These are phyloP conservation scores for Aspergillus carlsbadensis DNA, from an alignment of 495 filamentous ascomycete species.

Conservation along the genomic window DNA sequence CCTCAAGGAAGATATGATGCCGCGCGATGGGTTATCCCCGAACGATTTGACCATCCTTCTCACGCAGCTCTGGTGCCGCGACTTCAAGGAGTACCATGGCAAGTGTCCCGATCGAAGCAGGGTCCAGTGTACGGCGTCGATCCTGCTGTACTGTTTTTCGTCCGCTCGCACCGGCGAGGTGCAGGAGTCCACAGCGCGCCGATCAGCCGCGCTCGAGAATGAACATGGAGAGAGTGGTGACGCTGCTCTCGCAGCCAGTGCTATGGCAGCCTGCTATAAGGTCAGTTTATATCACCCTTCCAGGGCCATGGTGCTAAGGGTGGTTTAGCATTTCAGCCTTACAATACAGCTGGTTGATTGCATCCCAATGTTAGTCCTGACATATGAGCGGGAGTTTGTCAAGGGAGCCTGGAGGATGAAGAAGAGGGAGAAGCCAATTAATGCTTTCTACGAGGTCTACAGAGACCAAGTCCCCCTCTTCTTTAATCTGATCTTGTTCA, in stretches of 20 bases:
- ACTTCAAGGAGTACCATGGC: not conserved
- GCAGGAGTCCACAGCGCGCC: conserved; percentile 10
- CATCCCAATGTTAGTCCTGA: conserved; percentile 13
- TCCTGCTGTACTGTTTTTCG: conserved; percentile 16
- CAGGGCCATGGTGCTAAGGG: not conserved
- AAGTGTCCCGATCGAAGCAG: not conserved
- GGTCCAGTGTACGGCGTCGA: not conserved
- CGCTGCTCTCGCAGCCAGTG: not conserved
- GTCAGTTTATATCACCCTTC: not conserved
- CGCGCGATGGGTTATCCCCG: not conserved
- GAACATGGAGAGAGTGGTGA: not conserved
- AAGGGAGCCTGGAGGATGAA: conserved; percentile 13
- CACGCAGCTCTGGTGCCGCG: conserved; percentile 5
- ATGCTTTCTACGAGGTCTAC: conserved; percentile 17
- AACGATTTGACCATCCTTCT: not conserved
- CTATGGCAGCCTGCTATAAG: conserved; percentile 6
- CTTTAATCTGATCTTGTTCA: conserved; percentile 16
- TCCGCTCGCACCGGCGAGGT: conserved; percentile 10
- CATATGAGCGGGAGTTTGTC: conserved; percentile 13
- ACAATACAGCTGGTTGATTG: conserved; percentile 15
- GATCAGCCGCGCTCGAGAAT: not conserved
- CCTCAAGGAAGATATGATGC: not conserved
- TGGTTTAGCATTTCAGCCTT: conserved; percentile 13
- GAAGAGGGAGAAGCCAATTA: conserved; percentile 10
- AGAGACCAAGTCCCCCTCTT: conserved; percentile 15